Conservation (phyloP, 2,329 filamentous ascomycete species). For the Ceratocystis papillata region DNA sequence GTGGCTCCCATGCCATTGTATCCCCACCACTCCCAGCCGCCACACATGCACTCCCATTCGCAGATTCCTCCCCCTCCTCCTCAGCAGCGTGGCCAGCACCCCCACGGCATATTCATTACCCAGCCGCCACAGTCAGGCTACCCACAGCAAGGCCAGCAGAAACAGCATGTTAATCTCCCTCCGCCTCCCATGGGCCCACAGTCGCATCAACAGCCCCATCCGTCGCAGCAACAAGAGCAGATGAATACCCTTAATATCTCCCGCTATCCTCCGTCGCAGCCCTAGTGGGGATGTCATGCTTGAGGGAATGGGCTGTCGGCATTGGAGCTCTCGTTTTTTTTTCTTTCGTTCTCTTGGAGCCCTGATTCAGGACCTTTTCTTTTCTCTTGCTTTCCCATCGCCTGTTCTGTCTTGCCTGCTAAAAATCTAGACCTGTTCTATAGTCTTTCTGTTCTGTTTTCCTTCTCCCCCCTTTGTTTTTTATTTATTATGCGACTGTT, state of each 20-base stretch:
- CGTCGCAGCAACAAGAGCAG: constrained; percentile 29
- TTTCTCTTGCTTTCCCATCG: background rate
- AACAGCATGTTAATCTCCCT: constrained; percentile 8
- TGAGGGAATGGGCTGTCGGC: background rate
- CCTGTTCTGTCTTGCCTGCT: no score
- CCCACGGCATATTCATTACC: constrained; percentile 22
- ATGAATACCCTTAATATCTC: constrained; percentile 10
- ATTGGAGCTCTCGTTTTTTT: background rate
- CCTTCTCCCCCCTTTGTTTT: background rate
- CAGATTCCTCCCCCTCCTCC: constrained; percentile 10
- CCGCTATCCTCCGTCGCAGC: constrained; percentile 10
- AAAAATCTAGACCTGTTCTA: constrained; percentile 7
- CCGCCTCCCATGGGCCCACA: constrained; percentile 7
- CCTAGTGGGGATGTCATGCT: constrained; percentile 6
- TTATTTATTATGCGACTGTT: no score
- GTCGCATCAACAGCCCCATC: background rate
- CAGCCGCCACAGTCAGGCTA: constrained; percentile 16
- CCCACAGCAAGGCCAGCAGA: constrained; percentile 13
- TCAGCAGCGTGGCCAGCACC: constrained; percentile 15
- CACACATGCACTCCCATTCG: constrained; percentile 19
- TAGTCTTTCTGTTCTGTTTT: constrained; percentile 3
- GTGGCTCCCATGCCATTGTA: constrained; percentile 16
- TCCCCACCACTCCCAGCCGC: constrained; percentile 1
- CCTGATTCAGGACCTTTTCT: background rate
- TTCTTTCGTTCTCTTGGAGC: background rate